Base-by-base conservation (phyloP, 106 monocot genomes). In the Dendrobium nobile region DNA sequence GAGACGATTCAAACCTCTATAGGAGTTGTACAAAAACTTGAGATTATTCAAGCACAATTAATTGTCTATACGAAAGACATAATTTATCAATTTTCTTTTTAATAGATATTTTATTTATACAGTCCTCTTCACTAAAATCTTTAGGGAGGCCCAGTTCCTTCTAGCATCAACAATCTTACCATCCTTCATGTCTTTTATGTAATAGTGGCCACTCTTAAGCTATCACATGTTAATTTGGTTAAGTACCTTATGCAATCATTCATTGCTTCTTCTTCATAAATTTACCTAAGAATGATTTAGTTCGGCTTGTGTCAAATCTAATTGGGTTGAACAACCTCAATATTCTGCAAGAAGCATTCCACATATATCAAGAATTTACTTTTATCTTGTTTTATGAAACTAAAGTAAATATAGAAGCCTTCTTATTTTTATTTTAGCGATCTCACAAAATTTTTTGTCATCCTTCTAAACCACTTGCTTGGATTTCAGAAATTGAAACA, bases 401-500 rank as follows among this genome's bases (percentile, higher is more conserved):
- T 22, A 47, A 67, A 65, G 19, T 45, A 17, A 87, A 73, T 87
- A 83, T 76, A 51, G 85, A 37, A 87, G 87, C 80, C 80, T 85
- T 81, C 85, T 58, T 31, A 40, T 37, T 37, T 74, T 55, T 41
- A 4, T 73, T 58, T 59, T 64, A 91, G 85, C 27, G 81, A 81
- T 75, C 73, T 81, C 42, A 81, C 75, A 43, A 59, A 81, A 7
- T 75, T 75, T 31, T 75, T 78, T 91, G 88, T 79, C 73, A 64
- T 68, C 73, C 84, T 56, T 88, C 91, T 33, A 82, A 80, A 72
- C 51, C 87, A 82, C 91, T 88, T 15, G 51, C 79, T 5, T 91
- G 91, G 91, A 79, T 91, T 79, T 76, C 85, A 27, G 15, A 79
- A 47, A 15, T 85, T 37, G 43, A 42, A 70, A 82, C 31, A 83